Percentiles rank a stretch among this genome's conserved stretches.
These are phyloP conservation scores for Planoprotostelium fungivorum DNA, from an alignment of 78 protist genomes.

Conservation along the genomic window DNA sequence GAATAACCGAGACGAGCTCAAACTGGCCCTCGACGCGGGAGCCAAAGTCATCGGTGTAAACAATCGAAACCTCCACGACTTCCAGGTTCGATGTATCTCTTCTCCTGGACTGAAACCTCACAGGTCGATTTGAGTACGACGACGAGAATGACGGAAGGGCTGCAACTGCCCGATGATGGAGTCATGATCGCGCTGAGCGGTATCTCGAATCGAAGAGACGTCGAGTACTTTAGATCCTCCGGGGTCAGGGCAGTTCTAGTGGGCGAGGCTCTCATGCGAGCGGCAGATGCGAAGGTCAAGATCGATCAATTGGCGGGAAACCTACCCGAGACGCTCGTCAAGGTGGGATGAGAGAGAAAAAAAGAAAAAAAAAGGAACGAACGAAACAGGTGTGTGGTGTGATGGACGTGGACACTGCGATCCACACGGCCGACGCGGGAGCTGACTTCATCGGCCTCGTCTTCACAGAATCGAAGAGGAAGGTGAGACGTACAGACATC, in stretches of 20 bases:
- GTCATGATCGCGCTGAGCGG: conserved; percentile 25
- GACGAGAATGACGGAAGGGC: not conserved
- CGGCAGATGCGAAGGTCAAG: conserved; percentile 8
- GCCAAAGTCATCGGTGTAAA: conserved; percentile 64
- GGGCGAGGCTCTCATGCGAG: conserved; percentile 64
- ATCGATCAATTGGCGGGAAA: not conserved
- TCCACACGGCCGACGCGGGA: conserved; percentile 4
- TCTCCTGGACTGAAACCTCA: not conserved
- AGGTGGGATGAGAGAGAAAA: too few relatives aligned
- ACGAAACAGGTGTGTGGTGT: conserved; percentile 54
- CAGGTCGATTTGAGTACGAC: conserved; percentile 1
- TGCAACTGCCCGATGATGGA: not conserved
- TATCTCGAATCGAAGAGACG: conserved; percentile 26
- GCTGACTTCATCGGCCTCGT: conserved; percentile 52
- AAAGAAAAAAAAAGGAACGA: not conserved
- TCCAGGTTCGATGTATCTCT: not conserved
- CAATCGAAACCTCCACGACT: conserved; percentile 57
- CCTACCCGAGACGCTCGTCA: not conserved
- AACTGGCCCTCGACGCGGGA: conserved; percentile 38
- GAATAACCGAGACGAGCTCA: conserved; percentile 13
- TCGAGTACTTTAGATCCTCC: not conserved
- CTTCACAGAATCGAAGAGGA: conserved; percentile 20
- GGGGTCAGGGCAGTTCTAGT: conserved; percentile 48
- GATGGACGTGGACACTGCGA: conserved; percentile 4
- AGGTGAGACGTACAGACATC: not conserved